Conservation (phyloP, 179 eudicot genomes). For the Beta lomatogona region DNA sequence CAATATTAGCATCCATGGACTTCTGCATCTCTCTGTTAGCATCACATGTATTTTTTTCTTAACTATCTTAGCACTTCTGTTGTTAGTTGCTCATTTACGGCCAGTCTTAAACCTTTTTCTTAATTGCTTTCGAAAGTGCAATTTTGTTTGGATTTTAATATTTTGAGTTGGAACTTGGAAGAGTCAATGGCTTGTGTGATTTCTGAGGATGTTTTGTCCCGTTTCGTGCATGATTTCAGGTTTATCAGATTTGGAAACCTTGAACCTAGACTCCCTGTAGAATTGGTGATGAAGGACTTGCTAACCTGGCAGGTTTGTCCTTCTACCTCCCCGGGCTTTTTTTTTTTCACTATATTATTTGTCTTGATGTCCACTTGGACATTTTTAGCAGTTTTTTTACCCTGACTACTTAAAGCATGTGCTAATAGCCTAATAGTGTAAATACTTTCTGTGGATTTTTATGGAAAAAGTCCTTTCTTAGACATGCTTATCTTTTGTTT, state of each 20-base stretch:
- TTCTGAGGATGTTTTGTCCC: conserved; percentile 4
- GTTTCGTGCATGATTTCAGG: conserved; percentile 43
- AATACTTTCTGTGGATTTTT: conserved; percentile 3
- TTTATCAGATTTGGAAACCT: conserved; percentile 66
- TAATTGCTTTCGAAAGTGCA: background rate
- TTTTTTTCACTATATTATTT: background rate
- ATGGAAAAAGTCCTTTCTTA: background rate
- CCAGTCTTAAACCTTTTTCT: background rate
- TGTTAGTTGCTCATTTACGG: background rate
- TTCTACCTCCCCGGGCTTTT: background rate
- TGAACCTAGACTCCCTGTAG: conserved; percentile 93
- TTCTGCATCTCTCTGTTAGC: conserved; percentile 12
- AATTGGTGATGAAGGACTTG: conserved; percentile 78
- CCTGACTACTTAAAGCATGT: background rate
- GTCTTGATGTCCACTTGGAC: background rate
- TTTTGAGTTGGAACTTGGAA: background rate
- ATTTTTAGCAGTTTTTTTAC: background rate
- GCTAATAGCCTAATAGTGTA: background rate
- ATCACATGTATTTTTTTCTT: background rate
- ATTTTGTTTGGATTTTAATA: background rate
- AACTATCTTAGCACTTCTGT: background rate
- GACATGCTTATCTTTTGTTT: background rate
- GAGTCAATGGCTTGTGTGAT: background rate
- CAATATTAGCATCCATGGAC: background rate
- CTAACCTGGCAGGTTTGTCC: conserved; percentile 64